Base-by-base conservation (phyloP, 176 grass and related monocot species). In the Musa acuminata region DNA sequence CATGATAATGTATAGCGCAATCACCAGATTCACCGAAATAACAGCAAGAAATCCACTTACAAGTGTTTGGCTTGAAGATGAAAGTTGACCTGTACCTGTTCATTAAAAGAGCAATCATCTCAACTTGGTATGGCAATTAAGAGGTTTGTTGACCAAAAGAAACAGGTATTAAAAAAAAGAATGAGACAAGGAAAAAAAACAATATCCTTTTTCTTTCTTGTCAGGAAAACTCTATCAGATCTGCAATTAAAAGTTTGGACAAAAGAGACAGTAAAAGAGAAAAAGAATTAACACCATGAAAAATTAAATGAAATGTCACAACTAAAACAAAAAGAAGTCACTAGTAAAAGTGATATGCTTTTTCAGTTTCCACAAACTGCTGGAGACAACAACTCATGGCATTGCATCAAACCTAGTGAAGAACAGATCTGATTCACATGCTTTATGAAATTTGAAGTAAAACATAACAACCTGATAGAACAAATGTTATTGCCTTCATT, bases 41-140 rank as follows among this genome's bases (percentile, higher is more conserved):
- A 97, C 87, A 13, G 93, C 93, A 51, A 97, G 77, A 79, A 97
- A 97, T 67, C 93, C 90, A 26, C 90, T 93, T 22, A 82, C 53
- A 25, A 97, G 79, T 35, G 93, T 97, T 54, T 90, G 87, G 0
- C 82, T 49, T 0, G 87, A 85, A 49, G 90, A 80, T 16, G 93
- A 93, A 60, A 97, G 78, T 75, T 88, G 83, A 71, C 55, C 67
- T 11, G 81, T 83, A 75, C 90, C 93, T 87, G 72, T 72, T 72
- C 7, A 9, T 75, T 19, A 7, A 68, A 69, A 66, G 78, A 0
- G 35, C 27, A 16, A 29, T 74, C 13, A 26, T 11, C 21, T 19
- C 13, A 70, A 29, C 1, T 79, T 58, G 17, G 11, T 48, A 1
- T 49, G 19, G 13, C 64, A 68, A 26, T 13, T 43, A 43, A 63